phyloP scores from a whole-genome alignment of 2,329 filamentous ascomycete species.

The Trichoderma gracile region DNA sequence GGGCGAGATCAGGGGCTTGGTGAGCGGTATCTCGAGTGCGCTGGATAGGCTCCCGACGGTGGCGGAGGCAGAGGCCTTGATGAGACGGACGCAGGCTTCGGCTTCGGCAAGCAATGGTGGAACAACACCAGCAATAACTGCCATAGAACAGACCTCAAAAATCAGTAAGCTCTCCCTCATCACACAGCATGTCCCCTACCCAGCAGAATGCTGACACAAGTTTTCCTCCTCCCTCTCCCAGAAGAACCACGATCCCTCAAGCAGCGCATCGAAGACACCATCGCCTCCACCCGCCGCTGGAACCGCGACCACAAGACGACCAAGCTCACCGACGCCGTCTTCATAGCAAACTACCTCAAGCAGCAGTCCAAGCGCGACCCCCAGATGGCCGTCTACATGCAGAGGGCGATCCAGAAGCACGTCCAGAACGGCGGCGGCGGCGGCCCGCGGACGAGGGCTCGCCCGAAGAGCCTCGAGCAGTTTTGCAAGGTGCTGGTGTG shows the following conservation, averaged over 20 bases:
- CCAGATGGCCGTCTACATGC: slow-evolving; percentile 39
- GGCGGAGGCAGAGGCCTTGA: slow-evolving; percentile 29
- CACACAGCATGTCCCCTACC: no score
- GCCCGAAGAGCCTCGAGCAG: slow-evolving; percentile 37
- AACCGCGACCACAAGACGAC: slow-evolving; percentile 43
- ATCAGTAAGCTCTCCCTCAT: background rate
- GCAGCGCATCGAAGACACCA: slow-evolving; percentile 39
- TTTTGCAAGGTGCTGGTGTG: slow-evolving; percentile 38
- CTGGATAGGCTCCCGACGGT: slow-evolving; percentile 31
- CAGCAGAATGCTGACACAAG: background rate
- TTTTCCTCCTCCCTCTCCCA: background rate
- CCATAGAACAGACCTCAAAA: background rate
- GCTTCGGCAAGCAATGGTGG: background rate
- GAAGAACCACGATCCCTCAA: background rate
- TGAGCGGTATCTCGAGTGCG: slow-evolving; percentile 32
- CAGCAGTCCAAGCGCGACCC: slow-evolving; percentile 42
- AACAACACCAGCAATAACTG: slow-evolving; percentile 5
- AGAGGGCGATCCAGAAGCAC: slow-evolving; percentile 36
- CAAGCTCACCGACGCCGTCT: slow-evolving; percentile 34
- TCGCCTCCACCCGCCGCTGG: slow-evolving; percentile 43
- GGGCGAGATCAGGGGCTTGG: slow-evolving; percentile 29
- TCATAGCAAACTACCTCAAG: slow-evolving; percentile 38
- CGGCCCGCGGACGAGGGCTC: slow-evolving; percentile 15
- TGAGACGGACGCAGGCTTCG: background rate
- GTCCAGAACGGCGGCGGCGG: slow-evolving; percentile 26